A percentile compares a stretch with the other conserved stretches of the same genome.
phyloP scores from a whole-genome alignment of 345 rosid species.

The Salix viminalis region DNA sequence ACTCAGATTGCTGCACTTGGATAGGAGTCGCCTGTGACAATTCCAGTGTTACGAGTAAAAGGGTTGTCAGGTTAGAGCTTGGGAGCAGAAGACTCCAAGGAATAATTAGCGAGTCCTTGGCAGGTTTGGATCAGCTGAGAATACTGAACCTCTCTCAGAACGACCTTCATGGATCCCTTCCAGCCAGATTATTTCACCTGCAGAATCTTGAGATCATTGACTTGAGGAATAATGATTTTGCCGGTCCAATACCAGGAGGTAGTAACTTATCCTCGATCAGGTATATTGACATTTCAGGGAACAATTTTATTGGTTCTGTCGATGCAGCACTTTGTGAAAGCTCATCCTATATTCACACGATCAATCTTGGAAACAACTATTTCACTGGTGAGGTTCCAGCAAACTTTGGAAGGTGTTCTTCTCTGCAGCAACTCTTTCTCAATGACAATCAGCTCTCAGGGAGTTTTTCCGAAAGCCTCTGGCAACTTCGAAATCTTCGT shows the following conservation, averaged over 20 bases:
- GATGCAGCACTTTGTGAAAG: conserved; percentile 13
- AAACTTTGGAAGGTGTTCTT: conserved; percentile 24
- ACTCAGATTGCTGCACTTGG: conserved; percentile 28
- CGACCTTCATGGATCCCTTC: conserved; percentile 5
- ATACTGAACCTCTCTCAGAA: conserved; percentile 33
- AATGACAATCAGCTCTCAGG: conserved; percentile 27
- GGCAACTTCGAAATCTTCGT: conserved; percentile 17
- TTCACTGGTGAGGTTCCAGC: conserved; percentile 20
- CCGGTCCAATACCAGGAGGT: conserved; percentile 4
- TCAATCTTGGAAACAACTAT: conserved; percentile 20
- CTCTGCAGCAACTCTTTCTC: conserved; percentile 24
- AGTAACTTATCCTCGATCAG: conserved; percentile 14
- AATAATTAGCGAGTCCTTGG: conserved; percentile 18
- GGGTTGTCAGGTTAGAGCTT: conserved; percentile 29
- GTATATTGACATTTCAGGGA: conserved; percentile 25
- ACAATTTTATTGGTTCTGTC: conserved; percentile 14
- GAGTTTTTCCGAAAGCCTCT: conserved; percentile 16
- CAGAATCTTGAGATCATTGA: conserved; percentile 28
- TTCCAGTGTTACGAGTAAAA: neutral
- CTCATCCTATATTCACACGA: conserved; percentile 14
- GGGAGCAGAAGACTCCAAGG: conserved; percentile 17
- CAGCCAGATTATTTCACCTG: conserved; percentile 17
- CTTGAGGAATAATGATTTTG: conserved; percentile 20
- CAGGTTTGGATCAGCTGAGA: conserved; percentile 21
- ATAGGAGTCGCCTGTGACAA: conserved; percentile 24